Percentiles rank a stretch among this genome's conserved stretches.
These are phyloP conservation scores for Termitomyces sp. DNA, from an alignment of 768 basidiomycete genomes.

Conservation along the genomic window DNA sequence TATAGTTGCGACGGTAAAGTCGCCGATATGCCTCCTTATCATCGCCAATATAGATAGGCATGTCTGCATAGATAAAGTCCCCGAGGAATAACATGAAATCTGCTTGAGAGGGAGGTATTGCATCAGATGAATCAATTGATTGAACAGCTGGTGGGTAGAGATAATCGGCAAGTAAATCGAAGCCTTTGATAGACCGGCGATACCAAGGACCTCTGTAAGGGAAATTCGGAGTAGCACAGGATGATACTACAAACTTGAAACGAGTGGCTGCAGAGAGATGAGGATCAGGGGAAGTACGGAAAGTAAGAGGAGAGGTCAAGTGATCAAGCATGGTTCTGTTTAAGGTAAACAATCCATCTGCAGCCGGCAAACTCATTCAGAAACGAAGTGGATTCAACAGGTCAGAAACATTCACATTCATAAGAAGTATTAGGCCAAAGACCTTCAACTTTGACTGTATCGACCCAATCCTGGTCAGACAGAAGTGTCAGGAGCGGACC, in stretches of 20 bases:
- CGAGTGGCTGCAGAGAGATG: slow-evolving; percentile 44
- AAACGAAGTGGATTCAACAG: background rate
- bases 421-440: slow-evolving; percentile 68
- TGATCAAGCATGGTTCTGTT: slow-evolving; percentile 46
- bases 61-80: slow-evolving; percentile 74
- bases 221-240: slow-evolving; percentile 67
- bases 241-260: slow-evolving; percentile 67
- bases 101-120: slow-evolving; percentile 17
- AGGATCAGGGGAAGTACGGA: slow-evolving; percentile 74
- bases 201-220: slow-evolving; percentile 57
- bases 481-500: slow-evolving; percentile 46
- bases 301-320: slow-evolving; percentile 45
- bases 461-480: slow-evolving; percentile 51
- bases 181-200: slow-evolving; percentile 52
- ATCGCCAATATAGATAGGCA: slow-evolving; percentile 59
- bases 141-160: slow-evolving; percentile 27
- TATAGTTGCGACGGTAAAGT: slow-evolving; percentile 63
- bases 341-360: slow-evolving; percentile 38
- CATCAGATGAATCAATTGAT: slow-evolving; percentile 7
- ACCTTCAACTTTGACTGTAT: slow-evolving; percentile 44
- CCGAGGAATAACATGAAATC: slow-evolving; percentile 70
- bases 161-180: slow-evolving; percentile 57
- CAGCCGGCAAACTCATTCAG: background rate
- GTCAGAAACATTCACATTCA: slow-evolving; percentile 47
- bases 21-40: slow-evolving; percentile 53